A percentile compares a stretch with the other conserved stretches of the same genome.
Evolutionary conservation across 495 filamentous ascomycete species (phyloP).

Genomic region (Penicillium cosmopolitanum): DNA sequence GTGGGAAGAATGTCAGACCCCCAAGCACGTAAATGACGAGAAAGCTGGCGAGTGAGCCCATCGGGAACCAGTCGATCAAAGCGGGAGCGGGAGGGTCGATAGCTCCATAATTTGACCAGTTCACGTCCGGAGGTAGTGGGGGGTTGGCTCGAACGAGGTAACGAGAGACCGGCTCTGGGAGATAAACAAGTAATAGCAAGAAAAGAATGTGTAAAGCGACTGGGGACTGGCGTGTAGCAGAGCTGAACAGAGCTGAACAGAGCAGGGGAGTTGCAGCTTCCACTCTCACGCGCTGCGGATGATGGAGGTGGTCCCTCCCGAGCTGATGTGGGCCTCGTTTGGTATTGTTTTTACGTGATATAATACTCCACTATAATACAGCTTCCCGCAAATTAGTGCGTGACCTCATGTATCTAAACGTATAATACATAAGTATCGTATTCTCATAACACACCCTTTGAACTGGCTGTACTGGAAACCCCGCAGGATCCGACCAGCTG

Average conservation of each 20-base stretch:
- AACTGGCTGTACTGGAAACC: constrained; percentile 11
- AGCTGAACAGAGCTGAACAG: constrained; percentile 9
- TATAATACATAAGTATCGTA: background rate
- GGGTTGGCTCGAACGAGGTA: constrained; percentile 9
- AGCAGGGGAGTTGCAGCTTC: constrained; percentile 33
- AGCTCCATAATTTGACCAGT: constrained; percentile 40
- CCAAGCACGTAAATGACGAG: constrained; percentile 82
- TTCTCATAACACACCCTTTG: background rate
- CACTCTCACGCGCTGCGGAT: constrained; percentile 17
- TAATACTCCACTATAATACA: background rate
- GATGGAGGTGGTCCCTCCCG: constrained; percentile 21
- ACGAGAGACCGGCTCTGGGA: constrained; percentile 27
- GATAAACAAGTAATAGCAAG: constrained; percentile 11
- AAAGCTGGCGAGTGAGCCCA: constrained; percentile 72
- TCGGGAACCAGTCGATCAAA: constrained; percentile 49
- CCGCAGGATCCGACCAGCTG: constrained; percentile 33
- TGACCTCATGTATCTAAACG: background rate
- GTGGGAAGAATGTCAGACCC: constrained; percentile 86
- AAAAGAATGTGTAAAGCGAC: constrained; percentile 8
- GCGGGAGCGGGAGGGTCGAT: constrained; percentile 30
- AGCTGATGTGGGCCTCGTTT: constrained; percentile 7
- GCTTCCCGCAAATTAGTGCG: background rate
- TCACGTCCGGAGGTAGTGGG: constrained; percentile 10
- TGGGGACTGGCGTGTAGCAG: background rate
- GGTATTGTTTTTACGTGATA: constrained; percentile 3